Base-by-base conservation (phyloP, 768 basidiomycete genomes). In the Hygrophoropsis aurantiaca region DNA sequence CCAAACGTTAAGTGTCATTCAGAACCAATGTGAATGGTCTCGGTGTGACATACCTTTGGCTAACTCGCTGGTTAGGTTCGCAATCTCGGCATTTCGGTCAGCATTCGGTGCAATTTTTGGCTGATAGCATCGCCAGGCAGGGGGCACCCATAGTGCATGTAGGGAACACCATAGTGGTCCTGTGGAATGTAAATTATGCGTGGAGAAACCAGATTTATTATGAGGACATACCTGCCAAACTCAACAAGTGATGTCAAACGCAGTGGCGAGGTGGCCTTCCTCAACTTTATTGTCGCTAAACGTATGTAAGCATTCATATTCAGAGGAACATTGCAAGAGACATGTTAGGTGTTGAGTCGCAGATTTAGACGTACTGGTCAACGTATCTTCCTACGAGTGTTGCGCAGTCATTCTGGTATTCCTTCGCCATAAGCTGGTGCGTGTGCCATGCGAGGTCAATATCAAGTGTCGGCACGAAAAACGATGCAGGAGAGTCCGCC, bases 401-500 rank as follows among this genome's bases (percentile, higher is more conserved):
- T 42, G 57, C 55, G 39, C 77, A 75, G 37, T 80, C 73, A 0
- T 30, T 41, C 5, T 65, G 58, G 57, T 86, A 85, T 30, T 60
- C 57, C 0, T 24, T 37, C 0, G 65, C 69, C 51, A 70, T 63
- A 3, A 86, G 69, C 51, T 85, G 84, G 51, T 87, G 83, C 0
- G 83, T 82, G 52, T 88, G 86, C 84, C 85, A 86, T 1, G 74
- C 80, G 21, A 88, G 72, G 53, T 87, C 84, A 35, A 87, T n/a
- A n/a, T n/a, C n/a, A n/a, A n/a, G n/a, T n/a, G n/a, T n/a, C n/a
- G n/a, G n/a, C n/a, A n/a, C n/a, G 24, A 74, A 71, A 58, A 78
- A 75, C 0, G 68, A 63, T 1, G 60, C 61, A 1, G 74, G 69
- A 0, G 72, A 66, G 8, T 73, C 69, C 4, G 74, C 59, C 66